Evolutionary conservation across 495 filamentous ascomycete genomes (phyloP), one percentile per base, ranked within the genome.

Genomic region (Evernia prunastri): DNA sequence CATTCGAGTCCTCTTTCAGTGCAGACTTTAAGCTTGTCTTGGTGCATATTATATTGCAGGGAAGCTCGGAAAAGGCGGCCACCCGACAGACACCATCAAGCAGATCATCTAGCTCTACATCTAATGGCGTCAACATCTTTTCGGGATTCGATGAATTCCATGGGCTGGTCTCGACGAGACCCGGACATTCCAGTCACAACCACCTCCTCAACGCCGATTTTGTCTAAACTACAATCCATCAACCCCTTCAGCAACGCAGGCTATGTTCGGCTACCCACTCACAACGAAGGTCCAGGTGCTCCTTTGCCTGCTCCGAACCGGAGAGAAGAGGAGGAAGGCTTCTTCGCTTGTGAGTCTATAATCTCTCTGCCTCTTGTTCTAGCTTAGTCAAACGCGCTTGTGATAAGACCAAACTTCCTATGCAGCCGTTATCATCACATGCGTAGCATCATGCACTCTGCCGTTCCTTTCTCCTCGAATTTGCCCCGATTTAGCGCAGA

Each of bases 91-190:
- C 53, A 63, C 49, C 45, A 63, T 58, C 56, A 60, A 33, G 60
- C 29, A 63, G 63, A 66, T 68, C 63, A 51, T 51, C 63, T 63
- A 67, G 36, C 68, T 53, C 27, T 27, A 53, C 18, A 31, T 29
- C 18, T 1, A 29, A 98, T 98, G 94, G 90, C 94, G 43, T 92
- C 92, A 65, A 79, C 85, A 63, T 89, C 91, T 12, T 97, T 98
- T 77, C 84, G 92, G 65, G 89, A 96, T 73, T 93, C 89, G 29
- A 90, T 97, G 83, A 96, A 91, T 79, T 92, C 90, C 40, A 78
- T 98, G 66, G 94, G 94, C 33, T 98, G 94, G 94, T 88, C 91
- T 69, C 88, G 94, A 59, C 85, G 94, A 70, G 89, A 94, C 53
- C 78, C 84, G 60, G 90, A 95, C 70, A 72, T 88, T 36, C 89